phyloP scores from a whole-genome alignment of 495 filamentous ascomycete genomes.

The Aspergillus saccharolyticus region DNA sequence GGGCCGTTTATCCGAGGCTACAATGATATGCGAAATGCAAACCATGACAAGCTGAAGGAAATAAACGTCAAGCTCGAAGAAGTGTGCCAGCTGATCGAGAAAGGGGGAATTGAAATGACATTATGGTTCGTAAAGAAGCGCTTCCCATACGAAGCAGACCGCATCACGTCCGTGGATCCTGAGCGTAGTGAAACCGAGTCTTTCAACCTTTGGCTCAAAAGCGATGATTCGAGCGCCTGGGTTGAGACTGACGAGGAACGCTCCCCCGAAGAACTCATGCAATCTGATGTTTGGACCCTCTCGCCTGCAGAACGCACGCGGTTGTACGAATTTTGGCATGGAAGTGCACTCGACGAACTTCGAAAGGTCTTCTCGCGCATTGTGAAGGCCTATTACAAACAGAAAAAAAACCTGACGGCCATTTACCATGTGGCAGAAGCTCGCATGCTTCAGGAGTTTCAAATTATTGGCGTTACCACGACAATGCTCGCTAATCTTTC shows the following conservation, averaged over 20 bases:
- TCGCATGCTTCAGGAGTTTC: neutral
- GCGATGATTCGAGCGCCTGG: constrained; percentile 5
- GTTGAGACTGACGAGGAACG: neutral
- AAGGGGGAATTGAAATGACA: neutral
- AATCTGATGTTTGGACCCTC: constrained; percentile 12
- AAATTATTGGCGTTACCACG: constrained; percentile 34
- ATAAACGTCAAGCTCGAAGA: neutral
- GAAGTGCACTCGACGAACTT: neutral
- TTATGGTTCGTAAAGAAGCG: neutral
- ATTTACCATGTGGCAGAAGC: neutral
- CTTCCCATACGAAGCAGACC: neutral
- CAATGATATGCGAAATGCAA: neutral
- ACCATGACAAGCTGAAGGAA: neutral
- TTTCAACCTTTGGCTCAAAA: constrained; percentile 1
- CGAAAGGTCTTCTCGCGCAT: neutral
- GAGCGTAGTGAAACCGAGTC: neutral
- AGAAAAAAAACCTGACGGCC: neutral
- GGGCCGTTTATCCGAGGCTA: neutral
- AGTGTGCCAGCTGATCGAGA: neutral
- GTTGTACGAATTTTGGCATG: constrained; percentile 9
- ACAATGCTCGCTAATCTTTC: constrained; percentile 28
- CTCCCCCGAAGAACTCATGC: constrained; percentile 8
- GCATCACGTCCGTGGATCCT: neutral
- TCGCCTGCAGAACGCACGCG: constrained; percentile 17
- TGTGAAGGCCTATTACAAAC: neutral